phyloP scores from a whole-genome alignment of 495 filamentous ascomycete genomes.

The Penicillium tannophilum region DNA sequence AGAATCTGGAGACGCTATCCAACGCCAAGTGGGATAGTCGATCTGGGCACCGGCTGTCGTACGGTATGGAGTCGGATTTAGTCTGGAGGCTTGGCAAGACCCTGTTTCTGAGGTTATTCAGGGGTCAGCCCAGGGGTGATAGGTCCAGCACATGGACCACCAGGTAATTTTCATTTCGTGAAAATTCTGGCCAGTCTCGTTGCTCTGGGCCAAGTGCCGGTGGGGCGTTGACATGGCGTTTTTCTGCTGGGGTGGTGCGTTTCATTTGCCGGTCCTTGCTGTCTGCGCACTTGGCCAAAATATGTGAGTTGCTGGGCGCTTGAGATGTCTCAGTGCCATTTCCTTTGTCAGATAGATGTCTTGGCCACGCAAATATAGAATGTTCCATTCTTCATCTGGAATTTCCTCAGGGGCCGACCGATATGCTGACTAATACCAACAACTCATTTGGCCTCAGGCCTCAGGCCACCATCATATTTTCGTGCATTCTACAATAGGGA shows the following conservation, averaged over 20 bases:
- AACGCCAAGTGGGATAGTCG: conserved; percentile 19
- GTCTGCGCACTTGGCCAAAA: neutral
- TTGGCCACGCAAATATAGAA: neutral
- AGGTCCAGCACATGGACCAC: neutral
- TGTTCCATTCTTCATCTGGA: neutral
- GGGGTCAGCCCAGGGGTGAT: conserved; percentile 7
- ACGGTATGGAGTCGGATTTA: conserved; percentile 5
- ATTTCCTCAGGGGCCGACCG: neutral
- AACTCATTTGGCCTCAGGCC: neutral
- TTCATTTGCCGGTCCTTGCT: neutral
- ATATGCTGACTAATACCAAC: neutral
- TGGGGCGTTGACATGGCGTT: neutral
- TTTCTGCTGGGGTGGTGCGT: no score
- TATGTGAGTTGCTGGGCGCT: neutral
- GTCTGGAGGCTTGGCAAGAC: conserved; percentile 22
- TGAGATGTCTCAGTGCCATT: neutral
- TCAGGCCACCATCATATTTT: neutral
- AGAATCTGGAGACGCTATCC: conserved; percentile 8
- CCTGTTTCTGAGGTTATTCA: conserved; percentile 28
- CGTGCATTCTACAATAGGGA: no score
- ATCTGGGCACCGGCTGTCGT: conserved; percentile 18
- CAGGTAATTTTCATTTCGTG: neutral
- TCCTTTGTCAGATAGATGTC: neutral
- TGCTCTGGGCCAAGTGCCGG: neutral
- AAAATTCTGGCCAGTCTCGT: neutral